Evolutionary conservation across 352 stramenopile genomes (phyloP), one percentile per base, ranked within the genome.

Genomic region (Globisporangium spinosum): DNA sequence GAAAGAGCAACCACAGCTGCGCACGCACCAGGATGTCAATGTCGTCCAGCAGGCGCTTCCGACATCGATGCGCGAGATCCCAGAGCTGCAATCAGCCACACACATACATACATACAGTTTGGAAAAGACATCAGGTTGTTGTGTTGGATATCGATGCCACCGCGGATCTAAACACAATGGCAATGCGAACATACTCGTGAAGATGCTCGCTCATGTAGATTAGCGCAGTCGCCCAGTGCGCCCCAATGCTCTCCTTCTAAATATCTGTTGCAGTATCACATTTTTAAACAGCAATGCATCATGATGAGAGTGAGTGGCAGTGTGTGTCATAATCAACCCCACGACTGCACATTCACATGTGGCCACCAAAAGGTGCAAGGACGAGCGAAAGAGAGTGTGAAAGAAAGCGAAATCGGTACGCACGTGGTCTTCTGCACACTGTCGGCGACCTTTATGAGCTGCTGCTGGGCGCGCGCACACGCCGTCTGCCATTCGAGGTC

Each of bases 381-480:
- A 23, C 9, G 12, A 63, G 25, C 8, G 22, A 32, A 32, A 32
- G 27, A 58, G 27, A 15, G 12, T 32, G 6, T 22, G 6, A 15
- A 3, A 15, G 20, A 32, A 35, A 29, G 12, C 63, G 15, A 15
- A n/a, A 8, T 32, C 29, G 25, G 15, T n/a, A 67, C 81, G 27
- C 62, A 94, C 85, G 82, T 89, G 17, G 80, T 91, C 67, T 90
- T 92, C 67, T 94, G 85, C 35, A 90, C 62, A 55, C 76, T 84
- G 57, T 94, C 85, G 8, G 85, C 80, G 17, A 91, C 70, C 71
- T 89, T 90, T 25, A 65, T 70, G 43, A 94, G 76, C 22, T 92
- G 80, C 62, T 87, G 73, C 70, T 94, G 80, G 1, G 77, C 85
- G 15, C 72, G 72, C 7, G 68, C 62, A 43, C 67, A 80, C n/a